A percentile compares a stretch with the other conserved stretches of the same genome.
phyloP scores from a whole-genome alignment of 768 basidiomycete species.

The Sutorius australiensis region DNA sequence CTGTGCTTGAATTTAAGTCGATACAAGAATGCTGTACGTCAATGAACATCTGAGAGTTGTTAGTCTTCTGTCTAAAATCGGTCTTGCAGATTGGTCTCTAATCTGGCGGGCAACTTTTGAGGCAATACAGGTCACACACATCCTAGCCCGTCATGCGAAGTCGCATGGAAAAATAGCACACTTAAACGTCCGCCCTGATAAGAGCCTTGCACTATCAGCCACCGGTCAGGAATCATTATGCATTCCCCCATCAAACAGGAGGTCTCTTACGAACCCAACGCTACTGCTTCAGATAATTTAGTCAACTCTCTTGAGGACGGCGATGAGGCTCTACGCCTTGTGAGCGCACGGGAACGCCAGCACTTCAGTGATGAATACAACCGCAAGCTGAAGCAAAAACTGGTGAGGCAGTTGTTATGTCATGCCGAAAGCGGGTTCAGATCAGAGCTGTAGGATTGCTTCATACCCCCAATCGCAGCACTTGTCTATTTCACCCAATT shows the following conservation, averaged over 20 bases:
- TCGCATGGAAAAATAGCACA: background rate
- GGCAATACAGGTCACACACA: background rate
- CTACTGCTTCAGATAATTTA: background rate
- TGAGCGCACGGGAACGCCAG: constrained; percentile 38
- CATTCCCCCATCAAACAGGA: background rate
- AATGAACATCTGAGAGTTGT: background rate
- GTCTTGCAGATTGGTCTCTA: background rate
- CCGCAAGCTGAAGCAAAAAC: constrained; percentile 19
- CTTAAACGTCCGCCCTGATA: background rate
- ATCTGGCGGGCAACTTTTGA: background rate
- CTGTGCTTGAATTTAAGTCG: background rate
- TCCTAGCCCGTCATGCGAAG: background rate
- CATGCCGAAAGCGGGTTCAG: background rate
- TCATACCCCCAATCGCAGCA: background rate
- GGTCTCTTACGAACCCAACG: background rate
- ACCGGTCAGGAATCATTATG: background rate
- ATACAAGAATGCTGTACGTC: background rate
- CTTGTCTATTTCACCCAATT: background rate
- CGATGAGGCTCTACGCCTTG: constrained; percentile 49
- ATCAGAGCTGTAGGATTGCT: background rate
- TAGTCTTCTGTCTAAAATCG: background rate
- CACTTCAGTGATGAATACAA: constrained; percentile 62
- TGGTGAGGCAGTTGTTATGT: background rate
- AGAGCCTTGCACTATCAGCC: background rate
- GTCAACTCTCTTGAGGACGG: constrained; percentile 23